Percentiles rank a stretch among this genome's conserved stretches.
Evolutionary conservation across 164 flowering plant species (phyloP).

Genomic region (Stephania yunnanensis): DNA sequence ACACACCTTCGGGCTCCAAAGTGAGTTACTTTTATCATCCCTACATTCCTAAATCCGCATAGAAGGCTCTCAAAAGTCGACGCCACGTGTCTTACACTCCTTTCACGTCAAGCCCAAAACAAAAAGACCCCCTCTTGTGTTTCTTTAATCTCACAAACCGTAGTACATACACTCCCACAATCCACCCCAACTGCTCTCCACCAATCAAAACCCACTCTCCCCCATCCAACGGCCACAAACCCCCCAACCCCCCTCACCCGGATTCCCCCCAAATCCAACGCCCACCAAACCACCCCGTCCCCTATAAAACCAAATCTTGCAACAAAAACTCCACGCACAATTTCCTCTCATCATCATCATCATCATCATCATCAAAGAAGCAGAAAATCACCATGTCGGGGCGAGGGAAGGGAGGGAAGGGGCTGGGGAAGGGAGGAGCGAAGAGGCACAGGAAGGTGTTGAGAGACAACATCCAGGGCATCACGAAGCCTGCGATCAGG

Average conservation of each 20-base stretch:
- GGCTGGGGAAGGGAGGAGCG: neutral
- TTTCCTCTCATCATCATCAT: too few relatives aligned
- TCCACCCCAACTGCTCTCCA: neutral
- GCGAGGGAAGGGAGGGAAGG: neutral
- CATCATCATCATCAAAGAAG: too few relatives aligned
- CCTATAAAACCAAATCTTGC: neutral
- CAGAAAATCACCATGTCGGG: neutral
- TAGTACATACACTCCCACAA: neutral
- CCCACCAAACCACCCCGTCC: neutral
- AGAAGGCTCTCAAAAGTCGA: too few relatives aligned
- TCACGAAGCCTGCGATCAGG: neutral
- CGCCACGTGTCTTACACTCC: too few relatives aligned
- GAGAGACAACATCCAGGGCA: conserved; percentile 1
- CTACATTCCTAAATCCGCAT: too few relatives aligned
- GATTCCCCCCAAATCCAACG: neutral
- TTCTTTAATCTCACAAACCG: neutral
- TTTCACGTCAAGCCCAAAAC: too few relatives aligned
- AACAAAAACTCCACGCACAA: neutral
- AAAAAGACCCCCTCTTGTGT: neutral
- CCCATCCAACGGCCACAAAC: neutral
- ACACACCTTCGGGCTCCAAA: too few relatives aligned
- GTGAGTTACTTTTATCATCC: too few relatives aligned
- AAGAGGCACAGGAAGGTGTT: neutral
- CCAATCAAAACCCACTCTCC: neutral
- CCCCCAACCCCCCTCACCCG: neutral